These are phyloP conservation scores for Orbilia oligospora DNA, from an alignment of 2,329 filamentous ascomycete genomes.

Conservation along the genomic window DNA sequence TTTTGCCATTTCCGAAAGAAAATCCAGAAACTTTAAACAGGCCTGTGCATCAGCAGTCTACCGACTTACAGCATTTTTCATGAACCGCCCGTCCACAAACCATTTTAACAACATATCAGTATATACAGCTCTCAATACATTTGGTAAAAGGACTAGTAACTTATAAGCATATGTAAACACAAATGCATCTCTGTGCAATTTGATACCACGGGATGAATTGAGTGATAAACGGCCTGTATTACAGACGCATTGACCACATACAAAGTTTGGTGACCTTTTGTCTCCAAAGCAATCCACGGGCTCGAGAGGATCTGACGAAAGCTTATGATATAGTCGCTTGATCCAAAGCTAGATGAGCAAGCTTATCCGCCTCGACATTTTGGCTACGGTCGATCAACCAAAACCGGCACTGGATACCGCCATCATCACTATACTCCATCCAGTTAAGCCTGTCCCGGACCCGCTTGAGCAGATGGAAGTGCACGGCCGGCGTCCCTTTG, in stretches of 20 bases:
- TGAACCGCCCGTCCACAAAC: not conserved
- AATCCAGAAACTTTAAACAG: conserved; percentile 64
- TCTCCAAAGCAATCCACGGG: not conserved
- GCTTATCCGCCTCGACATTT: conserved; percentile 17
- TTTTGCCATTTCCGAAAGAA: conserved; percentile 38
- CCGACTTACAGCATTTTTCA: too few relatives aligned
- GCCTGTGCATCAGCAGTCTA: too few relatives aligned
- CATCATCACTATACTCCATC: conserved; percentile 18
- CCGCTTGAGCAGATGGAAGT: conserved; percentile 7
- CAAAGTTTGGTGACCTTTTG: not conserved
- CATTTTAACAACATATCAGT: not conserved
- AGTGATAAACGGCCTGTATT: conserved; percentile 1
- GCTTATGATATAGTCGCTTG: not conserved
- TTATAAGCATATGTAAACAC: not conserved
- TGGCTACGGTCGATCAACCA: not conserved
- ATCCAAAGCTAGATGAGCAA: conserved; percentile 3
- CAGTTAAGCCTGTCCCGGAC: conserved; percentile 1
- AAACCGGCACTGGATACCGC: conserved; percentile 6
- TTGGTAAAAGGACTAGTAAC: not conserved
- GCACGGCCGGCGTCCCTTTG: not conserved
- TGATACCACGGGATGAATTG: not conserved
- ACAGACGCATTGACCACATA: not conserved
- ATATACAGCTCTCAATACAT: not conserved
- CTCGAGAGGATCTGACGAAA: not conserved
- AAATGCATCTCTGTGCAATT: not conserved